phyloP scores from a whole-genome alignment of 768 basidiomycete species.

The Atractiella rhizophila region DNA sequence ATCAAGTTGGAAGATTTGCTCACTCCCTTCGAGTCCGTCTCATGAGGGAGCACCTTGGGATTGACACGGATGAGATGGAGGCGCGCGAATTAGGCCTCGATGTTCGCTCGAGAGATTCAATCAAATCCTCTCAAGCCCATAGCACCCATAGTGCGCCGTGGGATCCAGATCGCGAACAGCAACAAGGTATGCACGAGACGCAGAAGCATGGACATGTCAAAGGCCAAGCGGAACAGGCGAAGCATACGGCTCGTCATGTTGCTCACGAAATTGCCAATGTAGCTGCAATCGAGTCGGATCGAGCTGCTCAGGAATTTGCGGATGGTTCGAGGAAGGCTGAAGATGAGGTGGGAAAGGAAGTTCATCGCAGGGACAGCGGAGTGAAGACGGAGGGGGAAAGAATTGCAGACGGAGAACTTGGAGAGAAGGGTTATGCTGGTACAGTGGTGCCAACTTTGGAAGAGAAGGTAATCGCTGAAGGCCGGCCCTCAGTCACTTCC shows the following conservation, averaged over 20 bases:
- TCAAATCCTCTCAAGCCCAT: conserved; percentile 18
- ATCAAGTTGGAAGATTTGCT: conserved; percentile 87
- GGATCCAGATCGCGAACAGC: conserved; percentile 2
- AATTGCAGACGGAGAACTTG: conserved; percentile 21
- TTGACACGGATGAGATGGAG: conserved; percentile 69
- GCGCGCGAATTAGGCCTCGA: conserved; percentile 32
- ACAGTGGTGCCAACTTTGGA: conserved; percentile 43
- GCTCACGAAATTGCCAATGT: conserved; percentile 28
- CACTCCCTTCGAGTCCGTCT: conserved; percentile 75
- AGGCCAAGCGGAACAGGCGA: not conserved
- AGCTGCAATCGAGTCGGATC: conserved; percentile 20
- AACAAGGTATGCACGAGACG: conserved; percentile 17
- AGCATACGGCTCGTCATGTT: conserved; percentile 12
- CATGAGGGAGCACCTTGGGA: conserved; percentile 88
- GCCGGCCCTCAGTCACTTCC: too few species aligned
- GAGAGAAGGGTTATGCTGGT: conserved; percentile 33
- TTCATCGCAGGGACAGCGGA: conserved; percentile 29
- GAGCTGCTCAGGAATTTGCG: conserved; percentile 9
- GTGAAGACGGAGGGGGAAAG: conserved; percentile 7
- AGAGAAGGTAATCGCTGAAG: conserved; percentile 36
- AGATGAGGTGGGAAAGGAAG: conserved; percentile 27
- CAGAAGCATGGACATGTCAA: conserved; percentile 7
- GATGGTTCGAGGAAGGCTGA: conserved; percentile 17
- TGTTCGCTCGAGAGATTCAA: conserved; percentile 10
- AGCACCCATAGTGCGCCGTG: conserved; percentile 3